Evolutionary conservation across 192 early-diverging fungal species (phyloP).

Genomic region (Cetraspora pellucida): DNA sequence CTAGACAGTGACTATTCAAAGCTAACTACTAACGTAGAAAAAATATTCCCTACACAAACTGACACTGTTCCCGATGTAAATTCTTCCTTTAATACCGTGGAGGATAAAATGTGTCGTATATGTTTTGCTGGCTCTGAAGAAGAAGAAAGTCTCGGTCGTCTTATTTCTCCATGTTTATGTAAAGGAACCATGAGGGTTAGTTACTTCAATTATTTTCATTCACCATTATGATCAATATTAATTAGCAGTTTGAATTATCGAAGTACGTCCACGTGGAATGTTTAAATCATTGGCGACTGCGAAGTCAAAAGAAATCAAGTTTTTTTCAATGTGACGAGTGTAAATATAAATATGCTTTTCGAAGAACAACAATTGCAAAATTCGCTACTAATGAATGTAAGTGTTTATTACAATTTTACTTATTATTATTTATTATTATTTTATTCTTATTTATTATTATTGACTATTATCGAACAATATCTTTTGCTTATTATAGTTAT

Average conservation of each 20-base stretch:
- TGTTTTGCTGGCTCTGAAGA: slow-evolving; percentile 54
- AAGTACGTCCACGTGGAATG: slow-evolving; percentile 55
- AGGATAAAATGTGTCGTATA: slow-evolving; percentile 58
- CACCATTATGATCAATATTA: background rate
- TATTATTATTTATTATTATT: slow-evolving; percentile 38
- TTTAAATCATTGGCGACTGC: slow-evolving; percentile 57
- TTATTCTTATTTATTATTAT: slow-evolving; percentile 39
- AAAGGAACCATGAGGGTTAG: slow-evolving; percentile 61
- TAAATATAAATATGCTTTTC: slow-evolving; percentile 57
- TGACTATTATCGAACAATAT: slow-evolving; percentile 32
- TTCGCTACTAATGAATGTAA: slow-evolving; percentile 53
- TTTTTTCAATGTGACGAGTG: slow-evolving; percentile 66
- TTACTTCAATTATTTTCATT: slow-evolving; percentile 30
- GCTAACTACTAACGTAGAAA: too few relatives aligned
- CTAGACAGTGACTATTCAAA: too few relatives aligned
- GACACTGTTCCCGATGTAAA: too few relatives aligned
- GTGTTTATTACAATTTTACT: too few relatives aligned
- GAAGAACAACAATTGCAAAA: slow-evolving; percentile 53
- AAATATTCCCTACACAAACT: too few relatives aligned
- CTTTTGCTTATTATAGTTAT: slow-evolving; percentile 25
- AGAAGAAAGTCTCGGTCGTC: slow-evolving; percentile 51
- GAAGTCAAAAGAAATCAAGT: slow-evolving; percentile 53
- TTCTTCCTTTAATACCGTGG: slow-evolving; percentile 1
- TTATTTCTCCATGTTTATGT: slow-evolving; percentile 60
- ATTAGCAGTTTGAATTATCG: background rate